Percentiles rank a stretch among this genome's conserved stretches.
Evolutionary conservation across 1,284 basidiomycete species (phyloP).

Genomic region (Pseudomicrostroma phylloplanum): DNA sequence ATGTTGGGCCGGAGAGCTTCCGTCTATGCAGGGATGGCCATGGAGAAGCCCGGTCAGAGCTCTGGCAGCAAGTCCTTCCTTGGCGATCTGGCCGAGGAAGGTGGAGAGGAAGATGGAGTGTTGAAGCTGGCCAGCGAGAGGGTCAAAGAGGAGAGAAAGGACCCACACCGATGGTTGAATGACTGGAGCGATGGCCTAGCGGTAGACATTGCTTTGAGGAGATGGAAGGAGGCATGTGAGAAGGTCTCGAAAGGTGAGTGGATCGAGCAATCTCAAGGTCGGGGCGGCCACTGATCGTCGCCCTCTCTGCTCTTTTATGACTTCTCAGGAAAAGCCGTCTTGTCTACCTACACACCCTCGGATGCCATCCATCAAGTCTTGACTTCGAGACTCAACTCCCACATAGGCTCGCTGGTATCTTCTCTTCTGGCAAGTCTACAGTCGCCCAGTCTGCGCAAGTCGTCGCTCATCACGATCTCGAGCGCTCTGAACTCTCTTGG

Average conservation of each 20-base stretch:
- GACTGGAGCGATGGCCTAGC: constrained; percentile 87
- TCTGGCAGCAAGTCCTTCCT: not conserved
- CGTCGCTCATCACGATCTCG: constrained; percentile 66
- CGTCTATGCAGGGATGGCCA: constrained; percentile 6
- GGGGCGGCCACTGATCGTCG: no score
- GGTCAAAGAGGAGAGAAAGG: constrained; percentile 27
- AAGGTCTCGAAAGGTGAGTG: constrained; percentile 72
- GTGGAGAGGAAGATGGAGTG: not conserved
- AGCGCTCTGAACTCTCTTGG: constrained; percentile 64
- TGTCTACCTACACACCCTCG: constrained; percentile 56
- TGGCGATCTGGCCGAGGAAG: not conserved
- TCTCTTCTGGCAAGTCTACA: constrained; percentile 70
- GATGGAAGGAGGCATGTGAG: constrained; percentile 77
- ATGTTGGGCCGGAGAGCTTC: not conserved
- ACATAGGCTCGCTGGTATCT: constrained; percentile 56
- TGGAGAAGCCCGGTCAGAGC: not conserved
- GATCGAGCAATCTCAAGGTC: not conserved
- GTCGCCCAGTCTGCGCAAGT: constrained; percentile 70
- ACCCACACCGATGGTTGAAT: constrained; percentile 65
- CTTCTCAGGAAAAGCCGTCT: constrained; percentile 60
- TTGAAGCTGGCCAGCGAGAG: constrained; percentile 2
- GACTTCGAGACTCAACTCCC: constrained; percentile 19
- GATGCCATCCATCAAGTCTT: constrained; percentile 22
- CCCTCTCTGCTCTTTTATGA: not conserved
- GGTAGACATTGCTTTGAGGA: constrained; percentile 79